Evolutionary conservation across 2,329 filamentous ascomycete species (phyloP).

Genomic region (Ambrosiella beaveri): DNA sequence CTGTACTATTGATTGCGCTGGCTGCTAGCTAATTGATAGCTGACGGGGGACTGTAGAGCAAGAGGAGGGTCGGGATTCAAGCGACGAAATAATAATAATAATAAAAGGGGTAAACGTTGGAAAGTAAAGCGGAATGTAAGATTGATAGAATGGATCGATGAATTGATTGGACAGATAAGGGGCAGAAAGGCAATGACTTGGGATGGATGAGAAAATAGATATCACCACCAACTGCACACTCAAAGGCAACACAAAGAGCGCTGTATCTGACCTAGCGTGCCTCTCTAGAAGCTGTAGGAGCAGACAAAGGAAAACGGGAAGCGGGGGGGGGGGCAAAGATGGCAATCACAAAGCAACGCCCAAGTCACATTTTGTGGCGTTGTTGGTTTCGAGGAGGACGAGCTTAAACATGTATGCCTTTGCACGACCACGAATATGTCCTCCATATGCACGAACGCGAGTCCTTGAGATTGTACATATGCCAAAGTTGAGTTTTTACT

Average conservation of each 20-base stretch:
- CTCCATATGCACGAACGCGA: too few species aligned
- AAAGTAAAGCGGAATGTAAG: not conserved
- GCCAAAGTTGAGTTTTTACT: too few species aligned
- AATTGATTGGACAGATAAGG: conserved; percentile 5
- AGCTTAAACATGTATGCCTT: not conserved
- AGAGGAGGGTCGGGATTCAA: conserved; percentile 3
- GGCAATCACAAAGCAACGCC: not conserved
- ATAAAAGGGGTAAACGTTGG: conserved; percentile 2
- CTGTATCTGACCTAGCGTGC: too few species aligned
- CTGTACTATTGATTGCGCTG: not conserved
- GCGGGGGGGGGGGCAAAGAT: not conserved
- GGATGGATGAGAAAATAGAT: too few species aligned
- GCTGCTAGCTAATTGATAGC: not conserved
- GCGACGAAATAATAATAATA: conserved; percentile 7
- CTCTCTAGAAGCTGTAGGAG: too few species aligned
- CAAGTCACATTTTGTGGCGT: not conserved
- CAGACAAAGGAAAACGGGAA: not conserved
- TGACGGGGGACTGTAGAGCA: not conserved
- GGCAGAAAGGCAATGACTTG: not conserved
- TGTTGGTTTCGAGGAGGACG: too few species aligned
- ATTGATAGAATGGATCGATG: not conserved
- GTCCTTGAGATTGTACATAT: too few species aligned
- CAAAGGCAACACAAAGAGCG: too few species aligned
- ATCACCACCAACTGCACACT: too few species aligned
- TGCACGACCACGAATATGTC: not conserved